Base-by-base conservation (phyloP, 768 basidiomycete species). In the Mycena belliarum region DNA sequence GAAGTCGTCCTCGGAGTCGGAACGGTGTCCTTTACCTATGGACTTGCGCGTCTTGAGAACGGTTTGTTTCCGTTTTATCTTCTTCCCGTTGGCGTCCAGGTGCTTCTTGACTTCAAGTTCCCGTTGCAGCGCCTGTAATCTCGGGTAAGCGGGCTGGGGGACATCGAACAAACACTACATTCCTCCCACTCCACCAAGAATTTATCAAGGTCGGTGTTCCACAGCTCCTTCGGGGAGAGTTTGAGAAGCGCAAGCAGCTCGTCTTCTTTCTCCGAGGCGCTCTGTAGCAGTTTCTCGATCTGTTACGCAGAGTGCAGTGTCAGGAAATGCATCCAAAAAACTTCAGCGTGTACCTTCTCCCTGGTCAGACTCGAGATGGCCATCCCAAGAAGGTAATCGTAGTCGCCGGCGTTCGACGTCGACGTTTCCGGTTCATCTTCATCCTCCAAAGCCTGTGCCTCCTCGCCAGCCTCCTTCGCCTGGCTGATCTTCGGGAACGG, bases 371-470 rank as follows among this genome's bases (percentile, higher is more conserved):
- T 96, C 80, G 85, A 95, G 68, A 99, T 96, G 1, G 93, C 77
- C 96, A 99, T 98, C 16, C 92, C 86, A 57, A 99, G 76, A 49
- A 99, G 74, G 73, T 99, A 98, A 69, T 99, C 95, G 68, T 80
- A 99, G 73, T 98, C 95, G 26, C 79, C 79, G 6, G 75, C 65
- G 24, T 57, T 66, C 5, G 38, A 74, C 0, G 81, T 83, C 2
- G 78, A 82, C 4, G 78, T 82, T 9, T 80, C 80, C n/a, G n/a
- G n/a, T 0, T 83, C 29, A 6, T 6, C 33, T 15, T 35, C 33
- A 35, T 35, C 83, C 12, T 84, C 80, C 4, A 81, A 77, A 11
- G 76, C 76, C 3, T 85, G 84, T 56, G 85, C 89, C 0, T 72
- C 77, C 63, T 93, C 88, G 2, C 84, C 88, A 0, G 81, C 80